Percentiles rank a stretch among this genome's conserved stretches.
These are phyloP conservation scores for Schizothecium vesticola DNA, from an alignment of 495 filamentous ascomycete species.

Conservation along the genomic window DNA sequence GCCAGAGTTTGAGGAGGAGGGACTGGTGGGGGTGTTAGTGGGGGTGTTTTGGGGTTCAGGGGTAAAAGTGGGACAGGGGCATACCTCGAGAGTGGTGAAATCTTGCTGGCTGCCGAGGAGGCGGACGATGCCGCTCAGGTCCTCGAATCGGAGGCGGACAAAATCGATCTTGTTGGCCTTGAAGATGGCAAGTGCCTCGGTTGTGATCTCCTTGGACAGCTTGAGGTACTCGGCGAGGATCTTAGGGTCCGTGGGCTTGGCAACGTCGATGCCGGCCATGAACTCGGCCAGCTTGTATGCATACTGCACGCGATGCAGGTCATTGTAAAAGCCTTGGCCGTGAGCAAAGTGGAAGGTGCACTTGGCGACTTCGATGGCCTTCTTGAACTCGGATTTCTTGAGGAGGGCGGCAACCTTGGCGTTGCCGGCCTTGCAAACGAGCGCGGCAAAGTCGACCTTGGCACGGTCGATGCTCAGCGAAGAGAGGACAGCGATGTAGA, in stretches of 20 bases:
- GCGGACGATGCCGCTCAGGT: slow-evolving; percentile 51
- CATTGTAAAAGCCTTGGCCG: slow-evolving; percentile 48
- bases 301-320: slow-evolving; percentile 42
- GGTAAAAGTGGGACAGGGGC: slow-evolving; percentile 1
- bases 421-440: slow-evolving; percentile 21
- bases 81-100: slow-evolving; percentile 55
- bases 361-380: slow-evolving; percentile 49
- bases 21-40: slow-evolving; percentile 22
- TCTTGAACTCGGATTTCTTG: slow-evolving; percentile 39
- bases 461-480: slow-evolving; percentile 36
- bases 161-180: slow-evolving; percentile 49
- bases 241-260: slow-evolving; percentile 38
- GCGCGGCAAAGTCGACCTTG: slow-evolving; percentile 22
- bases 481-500: slow-evolving; percentile 47
- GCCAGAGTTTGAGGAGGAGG: slow-evolving; percentile 56
- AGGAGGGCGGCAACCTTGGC: slow-evolving; percentile 31
- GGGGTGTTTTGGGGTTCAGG: not conserved
- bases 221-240: slow-evolving; percentile 44
- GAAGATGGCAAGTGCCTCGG: slow-evolving; percentile 46
- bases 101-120: slow-evolving; percentile 56
- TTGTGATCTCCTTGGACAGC: slow-evolving; percentile 50
- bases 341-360: slow-evolving; percentile 53
- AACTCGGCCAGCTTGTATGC: slow-evolving; percentile 53
- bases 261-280: slow-evolving; percentile 44
- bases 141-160: slow-evolving; percentile 44